phyloP scores from a whole-genome alignment of 208 protist species.

The Crithidia expoeki region DNA sequence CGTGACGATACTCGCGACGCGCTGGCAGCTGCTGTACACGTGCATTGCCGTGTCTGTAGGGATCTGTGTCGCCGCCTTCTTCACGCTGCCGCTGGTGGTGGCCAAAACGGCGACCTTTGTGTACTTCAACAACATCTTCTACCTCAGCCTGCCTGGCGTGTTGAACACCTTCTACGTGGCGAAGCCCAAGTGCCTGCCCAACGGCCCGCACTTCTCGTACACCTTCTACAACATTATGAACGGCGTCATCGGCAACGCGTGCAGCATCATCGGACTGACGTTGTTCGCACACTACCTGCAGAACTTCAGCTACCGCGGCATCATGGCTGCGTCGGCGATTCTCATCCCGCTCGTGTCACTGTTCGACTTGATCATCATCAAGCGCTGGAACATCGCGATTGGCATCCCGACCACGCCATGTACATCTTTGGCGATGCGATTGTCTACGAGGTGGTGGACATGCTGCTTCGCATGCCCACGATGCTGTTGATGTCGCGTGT shows the following conservation, averaged over 20 bases:
- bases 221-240: slow-evolving; percentile 69
- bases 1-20: slow-evolving; percentile 42
- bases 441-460: slow-evolving; percentile 56
- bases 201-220: slow-evolving; percentile 69
- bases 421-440: slow-evolving; percentile 80
- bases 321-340: slow-evolving; percentile 62
- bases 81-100: slow-evolving; percentile 42
- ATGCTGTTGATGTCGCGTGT: slow-evolving; percentile 29
- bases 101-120: slow-evolving; percentile 42
- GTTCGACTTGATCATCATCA: slow-evolving; percentile 81
- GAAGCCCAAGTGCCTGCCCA: slow-evolving; percentile 45
- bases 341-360: slow-evolving; percentile 50
- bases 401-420: slow-evolving; percentile 67
- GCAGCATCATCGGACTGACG: slow-evolving; percentile 47
- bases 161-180: slow-evolving; percentile 70
- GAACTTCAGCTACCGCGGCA: slow-evolving; percentile 54
- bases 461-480: slow-evolving; percentile 76
- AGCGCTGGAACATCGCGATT: slow-evolving; percentile 71
- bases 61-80: slow-evolving; percentile 28
- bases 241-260: slow-evolving; percentile 45
- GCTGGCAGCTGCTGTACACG: slow-evolving; percentile 36
- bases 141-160: slow-evolving; percentile 61
- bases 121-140: slow-evolving; percentile 42
- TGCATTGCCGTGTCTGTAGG: slow-evolving; percentile 30
- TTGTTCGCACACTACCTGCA: slow-evolving; percentile 60